Percentiles rank a stretch among this genome's conserved stretches.
phyloP scores from a whole-genome alignment of 305 asterid genomes.

The Rubia balearica region DNA sequence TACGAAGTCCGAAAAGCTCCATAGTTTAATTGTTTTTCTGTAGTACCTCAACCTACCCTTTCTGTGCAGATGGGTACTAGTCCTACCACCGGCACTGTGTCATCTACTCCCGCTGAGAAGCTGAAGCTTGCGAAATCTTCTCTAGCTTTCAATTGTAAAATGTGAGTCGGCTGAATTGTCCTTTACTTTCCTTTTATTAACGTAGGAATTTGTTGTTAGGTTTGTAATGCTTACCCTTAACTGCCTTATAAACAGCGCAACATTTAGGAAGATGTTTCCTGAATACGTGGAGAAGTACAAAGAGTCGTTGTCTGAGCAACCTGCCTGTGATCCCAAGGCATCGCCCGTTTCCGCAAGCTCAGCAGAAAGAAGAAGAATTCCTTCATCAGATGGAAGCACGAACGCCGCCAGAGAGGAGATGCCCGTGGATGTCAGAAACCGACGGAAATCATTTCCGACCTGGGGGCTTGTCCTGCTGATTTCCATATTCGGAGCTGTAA shows the following conservation, averaged over 20 bases:
- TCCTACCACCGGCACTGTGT: conserved; percentile 94
- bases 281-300: conserved; percentile 85
- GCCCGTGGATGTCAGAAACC: conserved; percentile 41
- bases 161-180: conserved; percentile 40
- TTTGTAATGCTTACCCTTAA: conserved; percentile 4
- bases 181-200: neutral
- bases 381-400: conserved; percentile 41
- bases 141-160: conserved; percentile 81
- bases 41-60: neutral
- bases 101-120: conserved; percentile 74
- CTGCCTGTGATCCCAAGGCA: conserved; percentile 35
- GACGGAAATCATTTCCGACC: conserved; percentile 50
- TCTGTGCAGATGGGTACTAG: conserved; percentile 69
- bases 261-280: conserved; percentile 82
- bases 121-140: conserved; percentile 80
- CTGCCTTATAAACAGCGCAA: conserved; percentile 40
- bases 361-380: conserved; percentile 28
- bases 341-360: conserved; percentile 22
- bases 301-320: conserved; percentile 46
- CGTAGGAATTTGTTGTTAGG: neutral
- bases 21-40: neutral
- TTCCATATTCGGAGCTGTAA: conserved; percentile 60
- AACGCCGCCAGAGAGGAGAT: conserved; percentile 33
- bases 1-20: neutral
- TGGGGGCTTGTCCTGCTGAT: conserved; percentile 63